Percentiles rank a stretch among this genome's conserved stretches.
These are phyloP conservation scores for Adansonia rubrostipa DNA, from an alignment of 441 rosid genomes.

Conservation along the genomic window DNA sequence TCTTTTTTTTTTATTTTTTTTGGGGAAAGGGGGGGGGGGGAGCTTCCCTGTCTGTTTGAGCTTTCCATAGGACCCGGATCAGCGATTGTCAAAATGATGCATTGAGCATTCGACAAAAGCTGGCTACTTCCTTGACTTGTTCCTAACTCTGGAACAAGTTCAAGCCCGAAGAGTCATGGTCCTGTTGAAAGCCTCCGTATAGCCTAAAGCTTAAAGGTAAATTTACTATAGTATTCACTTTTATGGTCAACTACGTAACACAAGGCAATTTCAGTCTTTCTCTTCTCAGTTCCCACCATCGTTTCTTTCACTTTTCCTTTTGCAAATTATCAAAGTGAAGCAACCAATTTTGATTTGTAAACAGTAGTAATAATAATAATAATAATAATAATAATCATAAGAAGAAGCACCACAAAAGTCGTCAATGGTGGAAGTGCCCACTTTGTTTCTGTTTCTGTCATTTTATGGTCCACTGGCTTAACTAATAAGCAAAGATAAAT, in stretches of 20 bases:
- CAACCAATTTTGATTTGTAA: neutral
- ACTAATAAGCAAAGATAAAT: constrained; percentile 2
- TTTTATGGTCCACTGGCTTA: constrained; percentile 2
- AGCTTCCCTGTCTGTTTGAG: neutral
- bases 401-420: neutral
- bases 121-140: constrained; percentile 13
- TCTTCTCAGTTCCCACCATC: constrained; percentile 2
- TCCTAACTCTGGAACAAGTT: constrained; percentile 6
- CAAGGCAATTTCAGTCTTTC: neutral
- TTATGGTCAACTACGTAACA: constrained; percentile 1
- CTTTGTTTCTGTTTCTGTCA: constrained; percentile 13
- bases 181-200: neutral
- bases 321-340: neutral
- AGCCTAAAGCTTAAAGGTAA: too few species aligned
- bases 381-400: neutral
- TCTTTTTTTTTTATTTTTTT: too few species aligned
- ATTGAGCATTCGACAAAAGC: constrained; percentile 11
- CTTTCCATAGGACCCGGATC: neutral
- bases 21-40: neutral
- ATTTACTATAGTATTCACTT: neutral
- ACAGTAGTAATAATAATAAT: neutral
- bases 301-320: neutral
- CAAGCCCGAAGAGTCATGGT: constrained; percentile 3
- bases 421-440: constrained; percentile 21
- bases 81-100: neutral